Conservation (phyloP, 73 alveolate species). For the Uronychia setigera region DNA sequence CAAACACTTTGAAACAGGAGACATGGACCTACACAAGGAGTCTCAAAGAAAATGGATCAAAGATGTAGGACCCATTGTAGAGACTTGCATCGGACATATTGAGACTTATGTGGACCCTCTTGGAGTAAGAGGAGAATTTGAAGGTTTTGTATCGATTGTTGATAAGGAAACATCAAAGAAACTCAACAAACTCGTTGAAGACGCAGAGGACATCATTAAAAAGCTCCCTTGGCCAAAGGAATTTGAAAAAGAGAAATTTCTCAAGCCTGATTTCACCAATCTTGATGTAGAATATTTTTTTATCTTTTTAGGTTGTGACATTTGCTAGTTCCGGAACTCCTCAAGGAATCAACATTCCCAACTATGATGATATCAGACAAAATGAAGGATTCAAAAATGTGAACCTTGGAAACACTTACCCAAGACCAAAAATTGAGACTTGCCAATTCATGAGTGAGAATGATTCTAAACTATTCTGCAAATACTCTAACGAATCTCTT, state of each 20-base stretch:
- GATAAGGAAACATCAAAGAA: slow-evolving; percentile 83
- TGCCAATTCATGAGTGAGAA: slow-evolving; percentile 43
- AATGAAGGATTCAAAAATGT: slow-evolving; percentile 92
- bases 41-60: slow-evolving; percentile 95
- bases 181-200: slow-evolving; percentile 76
- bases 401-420: slow-evolving; percentile 81
- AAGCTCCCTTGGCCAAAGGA: slow-evolving; percentile 96
- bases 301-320: slow-evolving; percentile 63
- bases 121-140: slow-evolving; percentile 94
- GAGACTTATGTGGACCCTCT: slow-evolving; percentile 94
- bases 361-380: slow-evolving; percentile 91
- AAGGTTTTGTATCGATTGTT: slow-evolving; percentile 94
- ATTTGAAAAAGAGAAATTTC: slow-evolving; percentile 88
- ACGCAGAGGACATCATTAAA: slow-evolving; percentile 76
- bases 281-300: slow-evolving; percentile 60
- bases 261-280: slow-evolving; percentile 88
- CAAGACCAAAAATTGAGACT: slow-evolving; percentile 35
- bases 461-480: slow-evolving; percentile 31
- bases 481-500: slow-evolving; percentile 31
- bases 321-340: slow-evolving; percentile 92
- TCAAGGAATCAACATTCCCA: slow-evolving; percentile 94
- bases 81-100: slow-evolving; percentile 94
- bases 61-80: slow-evolving; percentile 93
- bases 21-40: slow-evolving; percentile 88
- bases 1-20: slow-evolving; percentile 90